These are phyloP conservation scores for Amauroascus niger DNA, from an alignment of 2,329 filamentous ascomycete species.

Conservation along the genomic window DNA sequence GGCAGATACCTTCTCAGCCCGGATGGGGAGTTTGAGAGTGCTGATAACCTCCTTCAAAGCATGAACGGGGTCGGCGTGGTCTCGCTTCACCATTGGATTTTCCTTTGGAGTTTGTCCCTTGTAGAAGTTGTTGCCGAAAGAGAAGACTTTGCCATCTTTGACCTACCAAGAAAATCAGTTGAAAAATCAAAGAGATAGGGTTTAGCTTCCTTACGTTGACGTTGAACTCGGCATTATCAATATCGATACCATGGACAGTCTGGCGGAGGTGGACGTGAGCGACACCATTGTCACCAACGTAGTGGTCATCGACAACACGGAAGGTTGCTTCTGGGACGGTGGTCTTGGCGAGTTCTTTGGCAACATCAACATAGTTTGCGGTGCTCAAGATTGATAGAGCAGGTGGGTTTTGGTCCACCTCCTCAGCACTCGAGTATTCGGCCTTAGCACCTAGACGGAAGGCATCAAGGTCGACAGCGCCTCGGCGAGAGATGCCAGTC, in stretches of 20 bases:
- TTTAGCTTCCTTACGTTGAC: constrained; percentile 13
- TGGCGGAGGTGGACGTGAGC: constrained; percentile 15
- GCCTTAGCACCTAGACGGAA: constrained; percentile 9
- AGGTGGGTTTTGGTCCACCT: constrained; percentile 4
- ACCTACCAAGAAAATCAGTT: constrained; percentile 9
- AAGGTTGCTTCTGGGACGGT: constrained; percentile 9
- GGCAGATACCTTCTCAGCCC: constrained; percentile 11
- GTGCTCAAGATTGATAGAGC: neutral
- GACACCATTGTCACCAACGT: constrained; percentile 15
- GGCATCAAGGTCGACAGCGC: constrained; percentile 14
- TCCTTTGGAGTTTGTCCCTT: constrained; percentile 12
- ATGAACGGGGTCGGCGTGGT: constrained; percentile 13
- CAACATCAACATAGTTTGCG: constrained; percentile 13
- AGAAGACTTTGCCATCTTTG: constrained; percentile 15
- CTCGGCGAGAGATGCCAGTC: constrained; percentile 6
- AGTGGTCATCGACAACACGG: constrained; percentile 15
- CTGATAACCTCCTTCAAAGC: constrained; percentile 12
- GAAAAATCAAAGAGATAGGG: neutral
- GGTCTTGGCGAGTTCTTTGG: constrained; percentile 11
- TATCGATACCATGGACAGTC: constrained; percentile 12
- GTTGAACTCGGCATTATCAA: constrained; percentile 17
- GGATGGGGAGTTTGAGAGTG: constrained; percentile 12
- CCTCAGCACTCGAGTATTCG: constrained; percentile 8
- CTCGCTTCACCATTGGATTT: constrained; percentile 12
- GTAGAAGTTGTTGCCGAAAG: constrained; percentile 15